Evolutionary conservation across 345 rosid species (phyloP), one percentile per base, ranked within the genome.

Genomic region (Syzygium aqueum): DNA sequence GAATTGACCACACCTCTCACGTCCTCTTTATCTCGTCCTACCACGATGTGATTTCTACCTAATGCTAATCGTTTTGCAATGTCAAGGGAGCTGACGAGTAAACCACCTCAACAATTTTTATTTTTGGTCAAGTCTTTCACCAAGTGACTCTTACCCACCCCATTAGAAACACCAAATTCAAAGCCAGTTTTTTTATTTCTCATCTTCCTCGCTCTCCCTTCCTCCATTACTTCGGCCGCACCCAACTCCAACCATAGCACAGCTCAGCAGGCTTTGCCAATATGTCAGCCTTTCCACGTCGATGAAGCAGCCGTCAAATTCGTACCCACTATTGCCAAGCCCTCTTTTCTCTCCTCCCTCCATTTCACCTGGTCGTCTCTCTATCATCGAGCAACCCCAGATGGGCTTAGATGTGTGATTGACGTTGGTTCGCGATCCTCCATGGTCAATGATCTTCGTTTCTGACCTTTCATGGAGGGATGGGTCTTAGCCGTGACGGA

Each of bases 151-250:
- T 57, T 23, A 57, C 25, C n/a, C 2, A 23, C 28, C 28, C n/a
- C 23, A 23, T 4, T 57, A 23, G 23, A 23, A 23, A 57, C n/a
- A 57, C 13, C 63, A 57, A 57, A 23, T 57, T 23, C n/a, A 56
- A 9, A 56, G 23, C 63, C 63, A 57, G 25, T 57, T 57, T 23
- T 23, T 57, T 27, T 57, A 23, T 23, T 14, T 57, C 63, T 23
- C 63, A 23, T 57, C 25, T 57, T 57, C 14, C 63, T 25, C 12
- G 5, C 61, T 56, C 61, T 56, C n/a, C 61, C 61, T 56, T 56
- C 23, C 61, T 56, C 6, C 9, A 13, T 57, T n/a, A 57, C 63
- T 1, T 3, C 0, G 63, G 0, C 6, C 0, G 1, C 25, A 57
- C 63, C 63, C 25, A 57, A 9, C n/a, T 57, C 63, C 63, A 57